A percentile compares a stretch with the other conserved stretches of the same genome.
These are phyloP conservation scores for Pelargonium fulgidum DNA, from an alignment of 441 rosid genomes.

Conservation along the genomic window DNA sequence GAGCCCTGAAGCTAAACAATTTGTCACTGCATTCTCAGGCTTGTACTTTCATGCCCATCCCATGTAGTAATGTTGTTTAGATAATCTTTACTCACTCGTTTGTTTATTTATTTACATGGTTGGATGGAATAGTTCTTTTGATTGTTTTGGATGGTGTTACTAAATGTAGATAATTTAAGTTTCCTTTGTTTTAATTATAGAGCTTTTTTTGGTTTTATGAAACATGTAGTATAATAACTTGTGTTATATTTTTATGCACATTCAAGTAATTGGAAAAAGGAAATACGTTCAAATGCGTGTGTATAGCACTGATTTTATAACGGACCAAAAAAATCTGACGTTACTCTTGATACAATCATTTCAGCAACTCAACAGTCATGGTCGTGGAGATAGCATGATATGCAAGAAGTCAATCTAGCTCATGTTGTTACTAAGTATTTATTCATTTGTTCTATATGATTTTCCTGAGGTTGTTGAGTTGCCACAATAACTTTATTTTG, in stretches of 20 bases:
- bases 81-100: background rate
- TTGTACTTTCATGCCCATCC: conserved; percentile 15
- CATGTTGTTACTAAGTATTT: background rate
- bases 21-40: conserved; percentile 78
- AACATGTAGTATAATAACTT: background rate
- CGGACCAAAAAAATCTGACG: background rate
- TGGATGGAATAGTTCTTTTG: background rate
- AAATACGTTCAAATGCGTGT: background rate
- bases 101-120: background rate
- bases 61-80: background rate
- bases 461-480: no score
- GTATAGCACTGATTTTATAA: background rate
- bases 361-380: background rate
- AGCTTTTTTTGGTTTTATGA: background rate
- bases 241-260: background rate
- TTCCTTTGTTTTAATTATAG: background rate
- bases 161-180: background rate
- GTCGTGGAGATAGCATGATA: conserved; percentile 1
- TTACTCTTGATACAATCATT: background rate
- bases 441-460: background rate
- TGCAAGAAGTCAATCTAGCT: background rate
- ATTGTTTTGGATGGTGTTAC: background rate
- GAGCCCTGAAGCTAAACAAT: conserved; percentile 53
- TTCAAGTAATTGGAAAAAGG: background rate
- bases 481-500: no score